phyloP scores from a whole-genome alignment of 2,329 filamentous ascomycete genomes.

The Fusarium metavorans region DNA sequence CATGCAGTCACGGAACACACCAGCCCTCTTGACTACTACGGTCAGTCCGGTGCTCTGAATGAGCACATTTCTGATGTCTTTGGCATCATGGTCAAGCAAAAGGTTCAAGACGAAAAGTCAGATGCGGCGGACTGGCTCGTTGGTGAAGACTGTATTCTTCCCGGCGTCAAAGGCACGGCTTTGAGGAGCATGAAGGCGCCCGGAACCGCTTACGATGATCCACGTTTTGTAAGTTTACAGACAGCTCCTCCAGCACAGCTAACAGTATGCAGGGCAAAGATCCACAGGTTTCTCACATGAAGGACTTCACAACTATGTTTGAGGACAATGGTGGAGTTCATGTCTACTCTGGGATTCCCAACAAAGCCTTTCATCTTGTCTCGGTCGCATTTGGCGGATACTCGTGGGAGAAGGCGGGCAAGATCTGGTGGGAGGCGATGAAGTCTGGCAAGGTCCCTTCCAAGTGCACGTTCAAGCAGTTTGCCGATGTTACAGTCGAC shows the following conservation, averaged over 20 bases:
- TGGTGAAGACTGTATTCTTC: constrained; percentile 64
- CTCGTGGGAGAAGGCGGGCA: constrained; percentile 65
- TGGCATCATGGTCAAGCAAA: constrained; percentile 69
- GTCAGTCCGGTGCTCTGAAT: constrained; percentile 66
- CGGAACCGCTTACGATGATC: constrained; percentile 65
- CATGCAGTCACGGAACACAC: constrained; percentile 67
- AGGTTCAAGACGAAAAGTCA: constrained; percentile 58
- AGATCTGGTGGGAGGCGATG: constrained; percentile 66
- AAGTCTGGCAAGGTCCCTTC: constrained; percentile 55
- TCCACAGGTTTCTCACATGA: constrained; percentile 63
- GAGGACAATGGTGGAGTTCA: constrained; percentile 68
- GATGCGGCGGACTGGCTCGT: constrained; percentile 66
- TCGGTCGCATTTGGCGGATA: constrained; percentile 62
- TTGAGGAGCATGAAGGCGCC: constrained; percentile 67
- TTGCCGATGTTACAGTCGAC: constrained; percentile 62
- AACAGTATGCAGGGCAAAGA: constrained; percentile 58
- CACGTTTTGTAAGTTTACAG: constrained; percentile 57
- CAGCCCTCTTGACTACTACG: constrained; percentile 62
- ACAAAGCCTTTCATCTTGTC: constrained; percentile 66
- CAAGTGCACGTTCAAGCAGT: constrained; percentile 60
- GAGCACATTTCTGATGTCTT: constrained; percentile 69
- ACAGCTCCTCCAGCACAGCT: not conserved
- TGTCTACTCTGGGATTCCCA: constrained; percentile 68
- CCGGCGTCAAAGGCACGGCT: constrained; percentile 62
- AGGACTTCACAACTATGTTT: constrained; percentile 52